These are phyloP conservation scores for Leucosporidium yakuticum DNA, from an alignment of 768 basidiomycete species.

Conservation along the genomic window DNA sequence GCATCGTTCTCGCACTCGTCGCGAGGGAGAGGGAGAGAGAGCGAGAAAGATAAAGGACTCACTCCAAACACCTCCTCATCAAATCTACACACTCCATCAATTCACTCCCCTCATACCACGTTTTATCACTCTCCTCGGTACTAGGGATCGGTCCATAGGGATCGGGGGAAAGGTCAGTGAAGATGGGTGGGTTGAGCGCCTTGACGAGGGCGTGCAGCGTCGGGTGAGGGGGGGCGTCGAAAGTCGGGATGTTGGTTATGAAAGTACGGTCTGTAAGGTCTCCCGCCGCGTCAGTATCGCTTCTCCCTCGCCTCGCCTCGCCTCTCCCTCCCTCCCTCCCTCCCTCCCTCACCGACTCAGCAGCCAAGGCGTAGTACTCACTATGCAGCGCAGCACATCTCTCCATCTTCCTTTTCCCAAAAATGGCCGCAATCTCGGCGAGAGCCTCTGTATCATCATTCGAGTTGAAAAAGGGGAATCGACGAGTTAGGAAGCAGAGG, in stretches of 20 bases:
- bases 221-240: conserved; percentile 57
- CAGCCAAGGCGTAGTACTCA: no score
- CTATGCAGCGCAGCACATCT: conserved; percentile 80
- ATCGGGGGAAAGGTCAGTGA: conserved; percentile 50
- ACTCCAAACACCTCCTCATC: conserved; percentile 61
- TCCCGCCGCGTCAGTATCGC: neutral
- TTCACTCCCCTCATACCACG: conserved; percentile 46
- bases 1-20: no score
- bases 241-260: conserved; percentile 77
- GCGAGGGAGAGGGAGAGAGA: neutral
- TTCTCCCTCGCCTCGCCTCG: neutral
- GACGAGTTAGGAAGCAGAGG: conserved; percentile 81
- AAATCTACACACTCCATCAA: conserved; percentile 68
- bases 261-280: conserved; percentile 73
- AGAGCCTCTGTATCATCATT: conserved; percentile 90
- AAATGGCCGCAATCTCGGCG: conserved; percentile 84
- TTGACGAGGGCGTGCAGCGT: conserved; percentile 70
- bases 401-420: conserved; percentile 78
- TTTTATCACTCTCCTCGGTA: conserved; percentile 9
- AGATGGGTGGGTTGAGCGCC: conserved; percentile 61
- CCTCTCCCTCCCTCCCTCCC: no score
- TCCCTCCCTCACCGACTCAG: no score
- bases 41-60: neutral
- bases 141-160: conserved; percentile 41
- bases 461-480: conserved; percentile 91